Evolutionary conservation across 257 asterid species (phyloP), one percentile per base, ranked within the genome.

Genomic region (Eucommia ulmoides): DNA sequence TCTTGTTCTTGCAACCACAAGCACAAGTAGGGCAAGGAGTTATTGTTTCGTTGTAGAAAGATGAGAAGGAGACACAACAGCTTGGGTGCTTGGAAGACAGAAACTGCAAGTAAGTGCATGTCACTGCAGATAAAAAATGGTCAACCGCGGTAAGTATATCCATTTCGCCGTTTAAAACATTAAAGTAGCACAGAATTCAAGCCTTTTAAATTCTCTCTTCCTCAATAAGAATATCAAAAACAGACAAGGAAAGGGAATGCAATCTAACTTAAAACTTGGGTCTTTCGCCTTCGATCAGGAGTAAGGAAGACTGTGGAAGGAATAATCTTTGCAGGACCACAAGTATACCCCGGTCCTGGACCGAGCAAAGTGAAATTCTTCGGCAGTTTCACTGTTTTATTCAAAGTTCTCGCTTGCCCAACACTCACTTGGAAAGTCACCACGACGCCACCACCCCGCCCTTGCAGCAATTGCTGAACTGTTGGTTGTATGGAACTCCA

Each of bases 51-150:
- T n/a, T n/a, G n/a, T n/a, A n/a, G n/a, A n/a, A n/a, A n/a, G n/a
- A n/a, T n/a, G 94, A 80, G 64, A 78, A 74, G 44, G 94, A 84
- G 41, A 84, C 93, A 33, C 94, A 80, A 24, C 94, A 84, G 17
- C 67, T 78, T 0, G 94, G 81, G 55, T 71, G 45, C 72, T 63
- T 80, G 6, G 83, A 65, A 4, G 76, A 65, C 33, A 75, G 57
- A 17, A 75, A 63, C 65, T 80, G 94, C 1, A 92, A 77, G 38
- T 83, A 75, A 18, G 92, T 80, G 68, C 94, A 83, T 20, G 94
- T 80, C 94, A 83, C 92, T 83, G 88, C 66, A 67, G 24, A 24
- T 9, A 54, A 26, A 26, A 26, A 4, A n/a, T n/a, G 8, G 12
- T 4, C 38, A 12, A 12, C 38, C 38, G 5, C 12, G 12, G 12